Conservation (phyloP, 2,329 filamentous ascomycete species). For the Biscogniauxia mediterranea region DNA sequence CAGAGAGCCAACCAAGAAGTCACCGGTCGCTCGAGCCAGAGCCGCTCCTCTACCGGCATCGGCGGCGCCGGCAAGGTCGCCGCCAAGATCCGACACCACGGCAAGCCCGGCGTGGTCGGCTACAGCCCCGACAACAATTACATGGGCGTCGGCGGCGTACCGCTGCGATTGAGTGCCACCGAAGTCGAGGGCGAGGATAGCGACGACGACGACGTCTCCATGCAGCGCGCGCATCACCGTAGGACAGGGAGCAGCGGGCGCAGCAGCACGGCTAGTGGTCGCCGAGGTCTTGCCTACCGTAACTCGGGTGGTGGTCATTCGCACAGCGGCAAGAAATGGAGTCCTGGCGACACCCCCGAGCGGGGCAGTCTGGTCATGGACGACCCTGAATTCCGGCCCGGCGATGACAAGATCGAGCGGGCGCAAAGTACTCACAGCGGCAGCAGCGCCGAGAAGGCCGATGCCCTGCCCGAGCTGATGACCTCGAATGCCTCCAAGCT, state of each 20-base stretch:
- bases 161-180: slow-evolving; percentile 88
- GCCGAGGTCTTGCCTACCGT: slow-evolving; percentile 48
- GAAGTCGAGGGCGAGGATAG: slow-evolving; percentile 89
- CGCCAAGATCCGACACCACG: slow-evolving; percentile 86
- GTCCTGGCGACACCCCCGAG: slow-evolving; percentile 56
- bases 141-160: slow-evolving; percentile 74
- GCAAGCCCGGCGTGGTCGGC: slow-evolving; percentile 73
- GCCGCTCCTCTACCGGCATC: slow-evolving; percentile 62
- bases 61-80: slow-evolving; percentile 64
- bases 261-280: slow-evolving; percentile 61
- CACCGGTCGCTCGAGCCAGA: slow-evolving; percentile 55
- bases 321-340: slow-evolving; percentile 45
- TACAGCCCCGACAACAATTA: slow-evolving; percentile 78
- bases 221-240: slow-evolving; percentile 59
- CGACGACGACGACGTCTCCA: slow-evolving; percentile 64
- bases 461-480: slow-evolving; percentile 56
- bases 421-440: slow-evolving; percentile 53
- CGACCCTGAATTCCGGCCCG: slow-evolving; percentile 34
- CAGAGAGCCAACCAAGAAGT: slow-evolving; percentile 83
- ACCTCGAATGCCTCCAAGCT: slow-evolving; percentile 43
- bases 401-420: slow-evolving; percentile 29
- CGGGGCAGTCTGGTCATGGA: slow-evolving; percentile 53
- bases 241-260: slow-evolving; percentile 74
- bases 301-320: slow-evolving; percentile 48
- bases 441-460: slow-evolving; percentile 60